phyloP scores from a whole-genome alignment of 2,329 filamentous ascomycete genomes.

The Periconia digitata region DNA sequence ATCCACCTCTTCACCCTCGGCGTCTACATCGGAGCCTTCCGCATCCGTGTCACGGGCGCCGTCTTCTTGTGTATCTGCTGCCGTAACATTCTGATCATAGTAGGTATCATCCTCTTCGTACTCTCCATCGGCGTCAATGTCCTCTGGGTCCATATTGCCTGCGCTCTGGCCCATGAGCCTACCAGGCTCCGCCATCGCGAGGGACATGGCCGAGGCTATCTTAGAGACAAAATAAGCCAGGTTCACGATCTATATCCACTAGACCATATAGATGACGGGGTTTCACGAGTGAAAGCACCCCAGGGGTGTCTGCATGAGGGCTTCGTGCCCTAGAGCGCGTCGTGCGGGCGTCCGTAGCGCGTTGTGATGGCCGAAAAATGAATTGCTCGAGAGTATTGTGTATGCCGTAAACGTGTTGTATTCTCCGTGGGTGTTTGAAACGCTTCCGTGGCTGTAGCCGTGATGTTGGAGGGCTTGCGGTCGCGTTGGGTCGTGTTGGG shows the following conservation, averaged over 20 bases:
- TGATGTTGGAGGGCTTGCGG: constrained; percentile 22
- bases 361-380: constrained; percentile 21
- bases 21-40: constrained; percentile 47
- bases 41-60: constrained; percentile 42
- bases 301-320: constrained; percentile 31
- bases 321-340: constrained; percentile 26
- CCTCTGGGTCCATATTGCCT: constrained; percentile 34
- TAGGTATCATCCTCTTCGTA: constrained; percentile 42
- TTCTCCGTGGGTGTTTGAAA: no score
- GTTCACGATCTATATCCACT: constrained; percentile 23
- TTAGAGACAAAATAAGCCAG: constrained; percentile 41
- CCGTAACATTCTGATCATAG: constrained; percentile 23
- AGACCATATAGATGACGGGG: constrained; percentile 24
- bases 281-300: constrained; percentile 22
- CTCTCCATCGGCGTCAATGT: constrained; percentile 44
- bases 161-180: constrained; percentile 40
- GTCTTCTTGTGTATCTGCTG: constrained; percentile 19
- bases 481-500: constrained; percentile 29
- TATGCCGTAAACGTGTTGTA: no score
- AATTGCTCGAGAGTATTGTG: no score
- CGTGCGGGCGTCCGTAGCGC: constrained; percentile 25
- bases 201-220: constrained; percentile 44
- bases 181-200: constrained; percentile 46
- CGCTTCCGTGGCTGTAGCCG: constrained; percentile 4
- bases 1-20: constrained; percentile 49